Conservation (phyloP, 1,139 yeast genomes). For the Hansenula sp. region DNA sequence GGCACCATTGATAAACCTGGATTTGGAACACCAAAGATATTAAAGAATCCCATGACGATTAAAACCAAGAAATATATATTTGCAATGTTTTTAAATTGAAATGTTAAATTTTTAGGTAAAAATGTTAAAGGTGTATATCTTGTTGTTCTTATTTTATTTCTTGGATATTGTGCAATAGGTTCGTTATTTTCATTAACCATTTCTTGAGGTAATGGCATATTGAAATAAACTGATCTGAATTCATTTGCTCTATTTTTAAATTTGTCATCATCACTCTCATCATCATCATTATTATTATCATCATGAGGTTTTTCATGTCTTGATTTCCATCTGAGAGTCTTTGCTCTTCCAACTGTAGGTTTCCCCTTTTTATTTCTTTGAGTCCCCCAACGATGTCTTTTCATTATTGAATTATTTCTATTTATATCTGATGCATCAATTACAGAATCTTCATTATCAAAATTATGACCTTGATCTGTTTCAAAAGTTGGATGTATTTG, state of each 20-base stretch:
- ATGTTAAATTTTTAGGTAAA: conserved; percentile 74
- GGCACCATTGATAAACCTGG: conserved; percentile 95
- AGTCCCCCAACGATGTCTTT: conserved; percentile 89
- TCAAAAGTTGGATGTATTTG: conserved; percentile 5
- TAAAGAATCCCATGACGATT: conserved; percentile 81
- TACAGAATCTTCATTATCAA: conserved; percentile 7
- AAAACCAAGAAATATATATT: conserved; percentile 79
- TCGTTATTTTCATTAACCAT: conserved; percentile 57
- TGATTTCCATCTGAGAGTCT: conserved; percentile 33
- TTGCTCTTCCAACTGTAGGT: conserved; percentile 42
- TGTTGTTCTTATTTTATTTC: conserved; percentile 93
- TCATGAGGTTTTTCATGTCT: conserved; percentile 15
- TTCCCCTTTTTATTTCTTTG: conserved; percentile 73
- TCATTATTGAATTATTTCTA: conserved; percentile 37
- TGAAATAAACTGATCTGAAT: conserved; percentile 57
- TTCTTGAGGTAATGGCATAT: conserved; percentile 62
- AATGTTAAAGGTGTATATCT: conserved; percentile 90
- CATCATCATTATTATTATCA: conserved; percentile 19
- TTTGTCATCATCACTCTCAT: conserved; percentile 22
- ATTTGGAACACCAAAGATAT: conserved; percentile 84
- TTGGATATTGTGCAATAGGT: conserved; percentile 57
- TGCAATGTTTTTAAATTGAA: conserved; percentile 87
- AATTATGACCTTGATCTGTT: too few relatives aligned
- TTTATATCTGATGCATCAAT: conserved; percentile 7
- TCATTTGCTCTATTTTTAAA: conserved; percentile 5